Conservation (phyloP, 129 eudicot genomes). For the Saposhnikovia divaricata region DNA sequence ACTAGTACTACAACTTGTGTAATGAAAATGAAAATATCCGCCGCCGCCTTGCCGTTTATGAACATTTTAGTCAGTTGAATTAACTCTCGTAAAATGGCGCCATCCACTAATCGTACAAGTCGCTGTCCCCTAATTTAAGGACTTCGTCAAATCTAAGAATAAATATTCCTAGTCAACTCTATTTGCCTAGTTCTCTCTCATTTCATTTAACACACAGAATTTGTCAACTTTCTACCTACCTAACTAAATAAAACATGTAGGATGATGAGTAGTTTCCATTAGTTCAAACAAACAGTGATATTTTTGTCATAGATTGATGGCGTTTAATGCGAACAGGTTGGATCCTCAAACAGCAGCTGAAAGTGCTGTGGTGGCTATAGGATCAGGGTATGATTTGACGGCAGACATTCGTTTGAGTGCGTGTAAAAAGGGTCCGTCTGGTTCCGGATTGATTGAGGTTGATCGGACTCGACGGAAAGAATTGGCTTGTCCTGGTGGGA, state of each 20-base stretch:
- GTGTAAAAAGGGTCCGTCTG: slow-evolving; percentile 68
- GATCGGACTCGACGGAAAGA: slow-evolving; percentile 48
- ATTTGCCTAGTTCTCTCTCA: background rate
- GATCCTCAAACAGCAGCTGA: slow-evolving; percentile 80
- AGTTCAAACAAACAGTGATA: background rate
- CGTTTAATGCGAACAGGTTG: slow-evolving; percentile 35
- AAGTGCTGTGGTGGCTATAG: slow-evolving; percentile 76
- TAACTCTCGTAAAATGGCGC: slow-evolving; percentile 1
- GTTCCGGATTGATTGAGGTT: slow-evolving; percentile 58
- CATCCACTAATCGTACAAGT: background rate
- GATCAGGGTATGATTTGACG: slow-evolving; percentile 74
- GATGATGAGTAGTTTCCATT: background rate
- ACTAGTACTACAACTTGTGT: background rate
- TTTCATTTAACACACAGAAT: background rate
- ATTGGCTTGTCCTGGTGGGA: slow-evolving; percentile 64
- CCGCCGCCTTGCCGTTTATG: slow-evolving; percentile 1
- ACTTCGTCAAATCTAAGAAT: background rate
- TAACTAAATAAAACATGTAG: background rate
- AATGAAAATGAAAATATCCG: background rate
- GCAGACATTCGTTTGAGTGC: slow-evolving; percentile 63
- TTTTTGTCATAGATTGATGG: slow-evolving; percentile 13
- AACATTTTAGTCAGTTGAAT: background rate
- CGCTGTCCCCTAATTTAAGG: background rate
- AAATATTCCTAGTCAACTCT: slow-evolving; percentile 4
- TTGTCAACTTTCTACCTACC: slow-evolving; percentile 1